Evolutionary conservation across 352 stramenopile genomes (phyloP), one percentile per base, ranked within the genome.

Genomic region (Pythium rhizo-oryzae): DNA sequence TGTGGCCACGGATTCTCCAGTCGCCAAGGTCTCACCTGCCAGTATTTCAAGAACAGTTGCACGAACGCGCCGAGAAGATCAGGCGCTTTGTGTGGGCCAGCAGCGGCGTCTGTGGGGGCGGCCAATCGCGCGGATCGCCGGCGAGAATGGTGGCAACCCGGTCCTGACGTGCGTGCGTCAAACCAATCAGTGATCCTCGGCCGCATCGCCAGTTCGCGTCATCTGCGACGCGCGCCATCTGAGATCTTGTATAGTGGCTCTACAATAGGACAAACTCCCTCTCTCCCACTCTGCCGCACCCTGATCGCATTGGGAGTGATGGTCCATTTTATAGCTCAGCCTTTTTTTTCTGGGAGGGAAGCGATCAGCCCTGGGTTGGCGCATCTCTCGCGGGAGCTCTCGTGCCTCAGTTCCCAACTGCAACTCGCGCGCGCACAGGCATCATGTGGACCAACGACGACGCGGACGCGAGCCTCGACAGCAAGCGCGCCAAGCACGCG

Each of bases 401-500:
- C 6, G 33, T 6, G 28, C 28, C 28, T 33, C 28, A 33, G 28
- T 33, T 33, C 28, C 28, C 28, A 33, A 33, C 28, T 33, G 28
- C 28, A 33, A 33, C 28, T 33, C 28, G 28, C 28, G 28, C 28
- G 28, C 28, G 28, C 28, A 49, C 35, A 59, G 7, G 43, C 23
- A 61, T 39, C 33, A 39, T 61, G 55, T 25, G 43, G 19, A 55
- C 41, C 8, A 30, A 64, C 43, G 57, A 64, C 54, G 55, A 23
- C 1, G 12, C 39, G 19, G 55, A 61, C 55, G 55, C 35, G 35
- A 16, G 51, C 37, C 18, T 49, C 46, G 35, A 8, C 35, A 39
- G 28, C 33, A 65, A 65, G 47, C 59, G 59, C 33, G 43, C 47
- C 59, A 65, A 65, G 33, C 21, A 18, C 8, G 59, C 59, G 5